Percentiles rank a stretch among this genome's conserved stretches.
Evolutionary conservation across 768 basidiomycete species (phyloP).

Genomic region (Gelatoporia subvermispora): DNA sequence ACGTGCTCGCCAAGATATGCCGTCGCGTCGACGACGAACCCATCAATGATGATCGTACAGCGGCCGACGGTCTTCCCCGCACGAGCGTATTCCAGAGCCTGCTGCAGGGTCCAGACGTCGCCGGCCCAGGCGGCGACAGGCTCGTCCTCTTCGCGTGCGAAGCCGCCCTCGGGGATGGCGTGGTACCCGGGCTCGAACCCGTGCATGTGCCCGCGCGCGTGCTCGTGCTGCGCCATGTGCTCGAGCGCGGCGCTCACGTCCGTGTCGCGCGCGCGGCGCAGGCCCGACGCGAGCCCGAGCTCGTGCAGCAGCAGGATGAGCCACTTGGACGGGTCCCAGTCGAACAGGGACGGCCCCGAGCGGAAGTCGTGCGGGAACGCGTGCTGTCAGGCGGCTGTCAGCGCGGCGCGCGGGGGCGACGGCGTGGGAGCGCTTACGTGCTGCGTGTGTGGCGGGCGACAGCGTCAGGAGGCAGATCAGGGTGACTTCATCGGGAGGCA

Average conservation of each 20-base stretch:
- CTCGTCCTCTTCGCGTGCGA: constrained; percentile 7
- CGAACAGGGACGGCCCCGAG: constrained; percentile 51
- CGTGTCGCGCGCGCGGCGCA: constrained; percentile 44
- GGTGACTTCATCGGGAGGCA: constrained; percentile 1
- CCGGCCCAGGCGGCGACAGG: constrained; percentile 29
- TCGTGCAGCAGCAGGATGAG: constrained; percentile 50
- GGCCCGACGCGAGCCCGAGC: constrained; percentile 41
- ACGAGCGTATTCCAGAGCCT: constrained; percentile 34
- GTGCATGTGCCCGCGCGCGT: no score
- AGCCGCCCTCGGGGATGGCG: constrained; percentile 10
- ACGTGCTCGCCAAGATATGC: constrained; percentile 65
- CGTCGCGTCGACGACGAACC: constrained; percentile 58
- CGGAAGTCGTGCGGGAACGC: constrained; percentile 78
- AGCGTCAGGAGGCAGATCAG: neutral
- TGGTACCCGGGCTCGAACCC: no score
- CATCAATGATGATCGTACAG: constrained; percentile 55
- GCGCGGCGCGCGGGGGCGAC: neutral
- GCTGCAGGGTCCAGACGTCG: constrained; percentile 35
- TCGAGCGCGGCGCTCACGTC: constrained; percentile 45
- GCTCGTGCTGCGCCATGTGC: constrained; percentile 42
- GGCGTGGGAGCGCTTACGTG: neutral
- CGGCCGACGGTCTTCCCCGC: constrained; percentile 22
- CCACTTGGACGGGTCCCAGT: constrained; percentile 86
- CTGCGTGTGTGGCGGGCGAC: neutral
- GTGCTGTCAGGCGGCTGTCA: constrained; percentile 38